Evolutionary conservation across 2,329 filamentous ascomycete genomes (phyloP), one percentile per base, ranked within the genome.

Genomic region (Epichloe gansuensis): DNA sequence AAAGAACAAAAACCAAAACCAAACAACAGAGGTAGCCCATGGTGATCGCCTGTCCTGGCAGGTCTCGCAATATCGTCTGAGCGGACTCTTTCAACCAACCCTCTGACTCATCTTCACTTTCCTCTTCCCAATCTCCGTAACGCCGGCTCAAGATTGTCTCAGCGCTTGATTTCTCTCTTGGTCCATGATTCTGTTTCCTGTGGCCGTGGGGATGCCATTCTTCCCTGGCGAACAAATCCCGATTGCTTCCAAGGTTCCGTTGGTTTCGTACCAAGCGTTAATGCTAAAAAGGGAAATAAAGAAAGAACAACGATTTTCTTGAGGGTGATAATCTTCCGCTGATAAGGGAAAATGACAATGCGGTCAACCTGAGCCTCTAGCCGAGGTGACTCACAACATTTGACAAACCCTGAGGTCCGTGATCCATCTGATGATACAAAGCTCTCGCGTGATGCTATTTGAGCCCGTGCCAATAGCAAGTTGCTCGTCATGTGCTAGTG

Each of bases 141-240:
- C 50, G 48, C 50, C 52, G 31, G 25, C 54, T 39, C 54, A 53
- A 56, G 52, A 56, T 51, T 40, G 43, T 52, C 41, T 56, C 54
- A 56, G 54, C 54, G 34, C 54, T 56, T 56, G 54, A 56, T 51
- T 39, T 51, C 17, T 50, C 48, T 55, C 54, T 55, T 41, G 45
- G 39, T 38, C 34, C 25, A 41, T 9, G 21, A 27, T 13, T 17
- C 51, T 39, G 46, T 40, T 34, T 35, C 8, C 39, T 5, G n/a
- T 42, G n/a, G 13, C 23, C 8, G 4, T 25, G 13, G 17, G 21
- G 31, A 31, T 38, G 15, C 15, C 36, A 43, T 11, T n/a, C 17
- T 27, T 44, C 12, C 23, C 7, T n/a, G 15, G 23, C 42, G 15
- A 9, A 4, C 42, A 23, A 44, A 25, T 11, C 6, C 42, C 11